Percentiles rank a stretch among this genome's conserved stretches.
Evolutionary conservation across 495 filamentous ascomycete genomes (phyloP).

Genomic region (Achaetomiella virescens): DNA sequence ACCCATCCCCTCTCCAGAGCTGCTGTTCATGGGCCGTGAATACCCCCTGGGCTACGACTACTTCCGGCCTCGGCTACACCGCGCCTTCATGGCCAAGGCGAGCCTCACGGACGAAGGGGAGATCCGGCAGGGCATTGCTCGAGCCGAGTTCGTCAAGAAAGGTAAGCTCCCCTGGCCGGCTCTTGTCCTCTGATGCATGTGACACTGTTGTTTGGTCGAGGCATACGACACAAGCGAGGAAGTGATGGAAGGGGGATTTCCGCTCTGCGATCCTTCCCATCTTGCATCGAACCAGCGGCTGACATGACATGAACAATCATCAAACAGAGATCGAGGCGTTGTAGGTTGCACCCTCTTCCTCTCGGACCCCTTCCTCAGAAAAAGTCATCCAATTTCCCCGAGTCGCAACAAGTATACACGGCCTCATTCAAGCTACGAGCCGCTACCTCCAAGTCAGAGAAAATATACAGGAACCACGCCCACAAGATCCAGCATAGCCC

Average conservation of each 20-base stretch:
- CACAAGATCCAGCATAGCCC: too few relatives aligned
- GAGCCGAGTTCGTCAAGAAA: slow-evolving; percentile 86
- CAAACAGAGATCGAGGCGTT: slow-evolving; percentile 75
- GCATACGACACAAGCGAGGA: too few relatives aligned
- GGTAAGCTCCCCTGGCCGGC: slow-evolving; percentile 41
- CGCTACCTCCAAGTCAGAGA: too few relatives aligned
- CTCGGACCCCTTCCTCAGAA: background rate
- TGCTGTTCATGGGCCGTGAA: slow-evolving; percentile 75
- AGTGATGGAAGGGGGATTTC: too few relatives aligned
- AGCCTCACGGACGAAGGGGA: slow-evolving; percentile 62
- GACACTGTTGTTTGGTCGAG: too few relatives aligned
- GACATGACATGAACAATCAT: background rate
- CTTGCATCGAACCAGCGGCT: too few relatives aligned
- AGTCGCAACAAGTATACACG: too few relatives aligned
- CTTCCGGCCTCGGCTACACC: slow-evolving; percentile 74
- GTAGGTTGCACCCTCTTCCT: slow-evolving; percentile 54
- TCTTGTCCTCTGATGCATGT: too few relatives aligned
- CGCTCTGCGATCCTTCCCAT: too few relatives aligned
- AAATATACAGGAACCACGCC: too few relatives aligned
- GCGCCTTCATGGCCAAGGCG: slow-evolving; percentile 73
- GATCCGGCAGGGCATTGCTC: slow-evolving; percentile 67
- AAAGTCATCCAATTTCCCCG: background rate
- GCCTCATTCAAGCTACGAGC: too few relatives aligned
- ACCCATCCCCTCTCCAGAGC: slow-evolving; percentile 45
- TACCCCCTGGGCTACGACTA: slow-evolving; percentile 85